Evolutionary conservation across 768 basidiomycete species (phyloP).

Genomic region (Cystobasidium ongulense): DNA sequence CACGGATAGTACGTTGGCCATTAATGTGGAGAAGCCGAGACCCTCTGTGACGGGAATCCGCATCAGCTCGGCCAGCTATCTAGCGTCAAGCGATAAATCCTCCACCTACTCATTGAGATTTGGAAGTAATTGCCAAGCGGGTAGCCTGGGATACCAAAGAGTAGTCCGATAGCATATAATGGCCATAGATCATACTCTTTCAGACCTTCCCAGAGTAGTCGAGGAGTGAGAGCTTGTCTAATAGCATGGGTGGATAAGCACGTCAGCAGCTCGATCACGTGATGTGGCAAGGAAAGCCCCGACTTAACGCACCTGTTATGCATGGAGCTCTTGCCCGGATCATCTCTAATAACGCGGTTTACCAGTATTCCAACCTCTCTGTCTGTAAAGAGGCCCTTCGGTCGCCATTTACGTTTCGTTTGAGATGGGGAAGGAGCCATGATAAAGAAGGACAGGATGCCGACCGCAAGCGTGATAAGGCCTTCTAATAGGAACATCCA

Average conservation of each 20-base stretch:
- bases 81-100: background rate
- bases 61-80: background rate
- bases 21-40: constrained; percentile 44
- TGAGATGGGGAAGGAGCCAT: constrained; percentile 41
- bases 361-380: constrained; percentile 45
- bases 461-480: constrained; percentile 37
- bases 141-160: constrained; percentile 43
- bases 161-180: constrained; percentile 44
- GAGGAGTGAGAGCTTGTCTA: constrained; percentile 42
- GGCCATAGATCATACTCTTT: constrained; percentile 44
- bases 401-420: constrained; percentile 42
- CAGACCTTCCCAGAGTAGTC: constrained; percentile 40
- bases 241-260: background rate
- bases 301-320: constrained; percentile 24
- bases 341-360: constrained; percentile 42
- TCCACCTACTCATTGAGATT: constrained; percentile 38
- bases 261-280: too few species aligned
- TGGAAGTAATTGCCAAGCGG: constrained; percentile 42
- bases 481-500: constrained; percentile 45
- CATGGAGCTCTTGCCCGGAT: constrained; percentile 37
- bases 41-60: background rate
- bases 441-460: constrained; percentile 45
- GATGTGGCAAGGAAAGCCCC: background rate
- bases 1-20: constrained; percentile 44
- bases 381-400: constrained; percentile 45